phyloP scores from a whole-genome alignment of 306 rosid genomes.

The Cyamopsis tetragonoloba region DNA sequence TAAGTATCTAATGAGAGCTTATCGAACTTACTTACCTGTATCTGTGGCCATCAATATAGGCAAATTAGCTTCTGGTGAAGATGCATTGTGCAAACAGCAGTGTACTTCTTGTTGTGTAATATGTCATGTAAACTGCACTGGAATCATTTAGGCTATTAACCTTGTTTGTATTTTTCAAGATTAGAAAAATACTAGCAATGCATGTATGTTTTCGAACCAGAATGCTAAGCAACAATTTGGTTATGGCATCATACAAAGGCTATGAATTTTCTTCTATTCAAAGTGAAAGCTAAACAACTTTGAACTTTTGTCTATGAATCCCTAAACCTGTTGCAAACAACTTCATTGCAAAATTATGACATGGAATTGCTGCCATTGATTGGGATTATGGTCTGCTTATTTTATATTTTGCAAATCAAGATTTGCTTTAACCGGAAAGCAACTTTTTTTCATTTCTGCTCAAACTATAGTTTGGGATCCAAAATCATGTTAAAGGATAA shows the following conservation, averaged over 20 bases:
- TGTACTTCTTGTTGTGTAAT: neutral
- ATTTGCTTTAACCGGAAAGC: too few species aligned
- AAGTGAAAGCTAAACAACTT: neutral
- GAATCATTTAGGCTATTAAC: neutral
- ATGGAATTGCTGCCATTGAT: neutral
- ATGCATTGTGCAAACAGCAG: neutral
- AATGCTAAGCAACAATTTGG: neutral
- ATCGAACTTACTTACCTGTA: neutral
- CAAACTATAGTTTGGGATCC: too few species aligned
- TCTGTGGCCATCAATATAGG: slow-evolving; percentile 17
- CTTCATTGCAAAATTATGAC: neutral
- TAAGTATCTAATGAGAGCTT: neutral
- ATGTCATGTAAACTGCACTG: neutral
- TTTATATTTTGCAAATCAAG: too few species aligned
- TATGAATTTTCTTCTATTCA: neutral
- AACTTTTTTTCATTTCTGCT: too few species aligned
- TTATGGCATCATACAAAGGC: neutral
- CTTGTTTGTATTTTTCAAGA: neutral
- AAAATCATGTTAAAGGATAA: too few species aligned
- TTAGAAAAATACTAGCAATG: neutral
- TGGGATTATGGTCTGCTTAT: too few species aligned
- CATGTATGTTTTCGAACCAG: neutral
- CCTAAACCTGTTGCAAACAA: neutral
- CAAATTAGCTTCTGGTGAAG: slow-evolving; percentile 5
- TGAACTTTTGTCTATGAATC: neutral